Evolutionary conservation across 176 grass and related monocot species (phyloP).

Genomic region (Otatea glauca): DNA sequence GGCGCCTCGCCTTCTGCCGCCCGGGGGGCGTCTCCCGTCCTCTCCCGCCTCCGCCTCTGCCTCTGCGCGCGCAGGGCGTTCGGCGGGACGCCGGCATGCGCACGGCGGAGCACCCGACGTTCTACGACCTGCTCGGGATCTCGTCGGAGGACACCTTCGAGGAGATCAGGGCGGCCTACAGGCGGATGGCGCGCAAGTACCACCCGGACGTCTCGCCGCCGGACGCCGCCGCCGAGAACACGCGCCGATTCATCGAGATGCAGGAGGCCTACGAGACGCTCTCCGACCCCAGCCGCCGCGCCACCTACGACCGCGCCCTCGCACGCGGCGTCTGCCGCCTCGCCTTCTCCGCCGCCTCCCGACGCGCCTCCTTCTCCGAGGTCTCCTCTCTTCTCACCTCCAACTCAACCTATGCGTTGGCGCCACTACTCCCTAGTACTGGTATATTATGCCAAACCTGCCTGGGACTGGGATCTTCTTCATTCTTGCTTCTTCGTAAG

Average conservation of each 20-base stretch:
- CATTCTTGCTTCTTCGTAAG: too few relatives aligned
- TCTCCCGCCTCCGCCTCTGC: background rate
- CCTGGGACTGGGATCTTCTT: too few relatives aligned
- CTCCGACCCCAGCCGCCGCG: constrained; percentile 72
- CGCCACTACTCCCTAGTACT: background rate
- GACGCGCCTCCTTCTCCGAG: constrained; percentile 44
- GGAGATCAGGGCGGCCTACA: constrained; percentile 76
- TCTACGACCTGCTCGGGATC: constrained; percentile 80
- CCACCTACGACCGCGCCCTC: constrained; percentile 68
- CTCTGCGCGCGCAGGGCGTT: constrained; percentile 23
- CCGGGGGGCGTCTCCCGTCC: background rate
- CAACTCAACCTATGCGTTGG: too few relatives aligned
- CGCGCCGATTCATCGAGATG: constrained; percentile 77
- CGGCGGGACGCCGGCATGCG: constrained; percentile 34
- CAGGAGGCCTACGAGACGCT: constrained; percentile 94
- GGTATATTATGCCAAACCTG: too few relatives aligned
- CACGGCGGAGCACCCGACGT: constrained; percentile 44
- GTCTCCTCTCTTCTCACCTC: constrained; percentile 13
- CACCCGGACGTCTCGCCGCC: constrained; percentile 87
- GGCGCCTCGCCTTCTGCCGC: constrained; percentile 24
- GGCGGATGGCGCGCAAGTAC: constrained; percentile 76
- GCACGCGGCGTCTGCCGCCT: constrained; percentile 53
- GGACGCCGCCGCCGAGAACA: constrained; percentile 65
- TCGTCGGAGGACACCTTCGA: constrained; percentile 60
- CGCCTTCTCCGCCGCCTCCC: constrained; percentile 46